A percentile compares a stretch with the other conserved stretches of the same genome.
Conservation (phyloP, 208 protist species). For the Hexamita inflata region DNA sequence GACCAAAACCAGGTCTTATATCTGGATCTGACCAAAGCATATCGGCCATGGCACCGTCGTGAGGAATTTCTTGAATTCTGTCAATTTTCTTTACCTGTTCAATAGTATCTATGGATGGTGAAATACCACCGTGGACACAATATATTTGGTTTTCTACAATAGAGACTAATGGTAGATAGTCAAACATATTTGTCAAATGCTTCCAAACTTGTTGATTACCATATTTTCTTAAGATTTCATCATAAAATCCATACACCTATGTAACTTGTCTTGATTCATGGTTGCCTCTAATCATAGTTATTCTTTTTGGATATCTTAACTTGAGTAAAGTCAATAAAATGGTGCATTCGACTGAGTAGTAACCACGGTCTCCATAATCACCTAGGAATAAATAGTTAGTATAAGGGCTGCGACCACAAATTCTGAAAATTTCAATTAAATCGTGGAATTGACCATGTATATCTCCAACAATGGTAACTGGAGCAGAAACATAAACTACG, state of each 20-base stretch:
- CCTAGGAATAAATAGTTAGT: constrained; percentile 95
- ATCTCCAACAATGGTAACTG: constrained; percentile 77
- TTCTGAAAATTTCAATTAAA: constrained; percentile 85
- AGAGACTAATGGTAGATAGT: constrained; percentile 84
- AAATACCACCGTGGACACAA: constrained; percentile 78
- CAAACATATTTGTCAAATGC: constrained; percentile 82
- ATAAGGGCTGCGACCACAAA: constrained; percentile 74
- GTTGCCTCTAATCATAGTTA: constrained; percentile 87
- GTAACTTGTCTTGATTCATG: constrained; percentile 91
- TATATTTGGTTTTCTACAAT: constrained; percentile 87
- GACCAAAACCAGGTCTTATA: constrained; percentile 16
- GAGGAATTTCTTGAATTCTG: constrained; percentile 70
- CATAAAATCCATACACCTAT: constrained; percentile 95
- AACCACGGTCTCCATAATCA: constrained; percentile 87
- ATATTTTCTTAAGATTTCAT: constrained; percentile 90
- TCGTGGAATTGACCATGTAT: constrained; percentile 90
- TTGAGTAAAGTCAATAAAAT: constrained; percentile 75
- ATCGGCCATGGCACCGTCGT: constrained; percentile 94
- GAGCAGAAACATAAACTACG: constrained; percentile 70
- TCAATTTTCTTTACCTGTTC: constrained; percentile 66
- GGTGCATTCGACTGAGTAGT: constrained; percentile 73
- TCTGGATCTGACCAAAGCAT: constrained; percentile 76
- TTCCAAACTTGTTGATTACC: constrained; percentile 76
- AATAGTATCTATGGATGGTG: constrained; percentile 69
- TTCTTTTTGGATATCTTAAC: constrained; percentile 74